Conservation (phyloP, 139 green algal species). For the Chlamydomonas sp. region DNA sequence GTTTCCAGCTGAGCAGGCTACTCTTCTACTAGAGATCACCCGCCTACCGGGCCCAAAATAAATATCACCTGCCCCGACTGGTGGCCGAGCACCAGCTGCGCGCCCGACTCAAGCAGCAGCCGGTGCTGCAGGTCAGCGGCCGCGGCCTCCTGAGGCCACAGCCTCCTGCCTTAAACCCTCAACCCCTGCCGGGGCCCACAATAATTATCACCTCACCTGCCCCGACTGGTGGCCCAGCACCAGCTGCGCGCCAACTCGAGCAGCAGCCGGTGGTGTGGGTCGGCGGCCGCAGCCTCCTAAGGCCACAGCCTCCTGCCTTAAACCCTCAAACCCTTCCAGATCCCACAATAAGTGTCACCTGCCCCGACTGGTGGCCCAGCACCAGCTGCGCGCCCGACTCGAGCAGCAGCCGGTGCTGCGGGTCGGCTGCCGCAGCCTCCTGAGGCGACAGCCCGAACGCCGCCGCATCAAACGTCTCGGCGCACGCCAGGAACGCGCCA, state of each 20-base stretch:
- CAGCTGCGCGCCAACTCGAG: constrained; percentile 40
- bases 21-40: too few relatives aligned
- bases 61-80: too few relatives aligned
- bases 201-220: too few relatives aligned
- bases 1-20: too few relatives aligned
- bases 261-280: constrained; percentile 75
- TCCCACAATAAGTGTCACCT: too few relatives aligned
- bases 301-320: constrained; percentile 36
- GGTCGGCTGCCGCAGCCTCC: constrained; percentile 59
- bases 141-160: too few relatives aligned
- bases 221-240: constrained; percentile 16
- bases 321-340: too few relatives aligned
- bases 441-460: constrained; percentile 44
- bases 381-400: constrained; percentile 33
- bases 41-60: too few relatives aligned
- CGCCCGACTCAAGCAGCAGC: constrained; percentile 53
- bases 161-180: too few relatives aligned
- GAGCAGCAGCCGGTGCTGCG: constrained; percentile 72
- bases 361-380: too few relatives aligned
- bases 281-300: constrained; percentile 46
- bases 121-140: too few relatives aligned
- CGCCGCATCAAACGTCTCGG: constrained; percentile 54
- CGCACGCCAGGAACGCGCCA: constrained; percentile 46
- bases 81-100: constrained; percentile 24
- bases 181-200: too few relatives aligned